phyloP scores from a whole-genome alignment of 192 early-diverging fungal genomes.

The Funneliformis geosporum region DNA sequence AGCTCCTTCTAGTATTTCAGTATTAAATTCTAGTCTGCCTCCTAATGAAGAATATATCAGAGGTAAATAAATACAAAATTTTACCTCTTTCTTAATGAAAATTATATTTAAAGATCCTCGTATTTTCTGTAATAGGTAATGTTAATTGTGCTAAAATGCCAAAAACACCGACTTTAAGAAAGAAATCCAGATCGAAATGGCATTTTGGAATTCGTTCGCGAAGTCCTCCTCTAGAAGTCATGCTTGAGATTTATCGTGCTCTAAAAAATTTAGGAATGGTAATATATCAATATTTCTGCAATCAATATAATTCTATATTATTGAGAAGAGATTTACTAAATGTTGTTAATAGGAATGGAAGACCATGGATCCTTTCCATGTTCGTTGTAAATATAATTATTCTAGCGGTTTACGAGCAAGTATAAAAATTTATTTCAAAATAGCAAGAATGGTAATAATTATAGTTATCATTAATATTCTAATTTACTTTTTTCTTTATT shows the following conservation, averaged over 20 bases:
- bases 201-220: slow-evolving; percentile 97
- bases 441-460: no score
- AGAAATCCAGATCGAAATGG: slow-evolving; percentile 79
- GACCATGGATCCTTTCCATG: slow-evolving; percentile 83
- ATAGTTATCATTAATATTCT: slow-evolving; percentile 31
- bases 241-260: slow-evolving; percentile 96
- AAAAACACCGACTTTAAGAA: slow-evolving; percentile 31
- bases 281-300: background rate
- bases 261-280: slow-evolving; percentile 87
- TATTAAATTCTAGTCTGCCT: slow-evolving; percentile 64
- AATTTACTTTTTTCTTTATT: background rate
- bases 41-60: slow-evolving; percentile 34
- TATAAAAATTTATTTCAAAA: background rate
- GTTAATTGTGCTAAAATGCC: background rate
- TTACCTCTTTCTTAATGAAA: background rate
- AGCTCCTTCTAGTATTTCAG: slow-evolving; percentile 51
- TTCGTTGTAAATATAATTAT: slow-evolving; percentile 72
- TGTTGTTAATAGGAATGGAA: slow-evolving; percentile 73
- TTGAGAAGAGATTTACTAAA: background rate
- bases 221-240: slow-evolving; percentile 90
- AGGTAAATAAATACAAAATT: slow-evolving; percentile 20
- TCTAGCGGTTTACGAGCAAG: slow-evolving; percentile 23
- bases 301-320: background rate
- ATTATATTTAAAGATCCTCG: background rate
- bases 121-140: background rate